phyloP scores from a whole-genome alignment of 2,329 filamentous ascomycete genomes.

The Didymosphaeria variabile region DNA sequence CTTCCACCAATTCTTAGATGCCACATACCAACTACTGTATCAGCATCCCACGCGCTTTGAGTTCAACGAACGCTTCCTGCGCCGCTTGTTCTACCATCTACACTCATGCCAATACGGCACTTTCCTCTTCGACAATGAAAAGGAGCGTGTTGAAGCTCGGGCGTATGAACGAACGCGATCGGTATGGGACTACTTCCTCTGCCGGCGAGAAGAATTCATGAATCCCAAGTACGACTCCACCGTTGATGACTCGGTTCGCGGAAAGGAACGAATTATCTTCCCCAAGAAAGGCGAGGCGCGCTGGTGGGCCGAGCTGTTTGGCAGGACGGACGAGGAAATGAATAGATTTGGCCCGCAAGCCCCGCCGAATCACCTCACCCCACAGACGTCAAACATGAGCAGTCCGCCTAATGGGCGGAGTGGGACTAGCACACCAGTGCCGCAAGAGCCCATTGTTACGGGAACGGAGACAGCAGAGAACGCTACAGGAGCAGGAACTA shows the following conservation, averaged over 20 bases:
- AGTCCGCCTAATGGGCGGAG: constrained; percentile 32
- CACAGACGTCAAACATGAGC: constrained; percentile 37
- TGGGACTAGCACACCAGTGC: constrained; percentile 37
- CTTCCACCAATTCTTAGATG: constrained; percentile 97
- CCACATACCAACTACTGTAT: constrained; percentile 86
- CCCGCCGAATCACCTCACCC: constrained; percentile 31
- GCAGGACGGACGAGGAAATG: constrained; percentile 90
- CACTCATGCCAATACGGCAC: constrained; percentile 98
- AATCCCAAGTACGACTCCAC: constrained; percentile 80
- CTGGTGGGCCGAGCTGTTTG: constrained; percentile 94
- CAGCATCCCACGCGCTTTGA: constrained; percentile 92
- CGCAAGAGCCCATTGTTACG: constrained; percentile 45
- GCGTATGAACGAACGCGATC: constrained; percentile 79
- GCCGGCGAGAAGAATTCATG: constrained; percentile 79
- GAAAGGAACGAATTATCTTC: constrained; percentile 84
- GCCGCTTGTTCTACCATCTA: constrained; percentile 88
- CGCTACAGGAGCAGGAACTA: constrained; percentile 43
- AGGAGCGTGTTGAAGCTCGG: constrained; percentile 76
- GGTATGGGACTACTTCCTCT: constrained; percentile 96
- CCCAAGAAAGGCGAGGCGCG: constrained; percentile 79
- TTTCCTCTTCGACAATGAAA: constrained; percentile 94
- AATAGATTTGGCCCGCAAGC: constrained; percentile 64
- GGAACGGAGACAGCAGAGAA: constrained; percentile 45
- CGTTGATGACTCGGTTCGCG: constrained; percentile 80
- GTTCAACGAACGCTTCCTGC: constrained; percentile 93